Evolutionary conservation across 2,329 filamentous ascomycete genomes (phyloP), one percentile per base, ranked within the genome.

Genomic region (Botryotinia calthae): DNA sequence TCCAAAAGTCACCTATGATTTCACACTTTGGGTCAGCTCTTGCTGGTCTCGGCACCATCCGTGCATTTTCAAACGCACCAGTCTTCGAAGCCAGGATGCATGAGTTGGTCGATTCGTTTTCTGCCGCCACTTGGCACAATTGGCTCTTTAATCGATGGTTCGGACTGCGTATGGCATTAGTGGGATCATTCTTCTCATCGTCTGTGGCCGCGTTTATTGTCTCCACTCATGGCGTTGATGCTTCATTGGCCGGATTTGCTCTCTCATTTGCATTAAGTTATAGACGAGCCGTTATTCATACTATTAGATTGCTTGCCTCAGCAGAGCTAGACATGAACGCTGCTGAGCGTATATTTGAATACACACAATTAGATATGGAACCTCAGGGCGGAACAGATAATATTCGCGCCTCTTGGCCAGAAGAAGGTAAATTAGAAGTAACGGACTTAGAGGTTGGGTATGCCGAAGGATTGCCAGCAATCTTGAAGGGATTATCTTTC

Each of bases 321-420:
- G 83, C 93, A 34, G 92, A 95, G 79, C 83, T 94, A 10, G 88
- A 92, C 78, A 93, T 94, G 90, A 94, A 94, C 78, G 87, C 91
- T 0, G 89, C 89, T 0, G 92, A 94, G 82, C 86, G 92, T 59
- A 88, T 95, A 28, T 84, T 93, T 10, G 92, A 94, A 80, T 95
- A 94, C 80, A 87, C 89, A 0, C 86, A 89, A 67, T 84, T 94
- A 12, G 83, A 87, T 46, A 93, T 87, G 0, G 92, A 94, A 79
- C 84, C 87, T 34, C 87, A 90, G 69, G 88, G 83, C 28, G 91
- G 90, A 25, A 80, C 82, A 20, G 83, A 85, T 22, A 68, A 61
- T 12, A 87, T 90, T 0, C 89, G 91, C 0, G 89, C 90, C 4
- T 87, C 88, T 0, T 95, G 93, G 93, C 93, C 93, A 0, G 88